A percentile compares a stretch with the other conserved stretches of the same genome.
These are phyloP conservation scores for Penicillium sp. DNA, from an alignment of 2,329 filamentous ascomycete species.

Conservation along the genomic window DNA sequence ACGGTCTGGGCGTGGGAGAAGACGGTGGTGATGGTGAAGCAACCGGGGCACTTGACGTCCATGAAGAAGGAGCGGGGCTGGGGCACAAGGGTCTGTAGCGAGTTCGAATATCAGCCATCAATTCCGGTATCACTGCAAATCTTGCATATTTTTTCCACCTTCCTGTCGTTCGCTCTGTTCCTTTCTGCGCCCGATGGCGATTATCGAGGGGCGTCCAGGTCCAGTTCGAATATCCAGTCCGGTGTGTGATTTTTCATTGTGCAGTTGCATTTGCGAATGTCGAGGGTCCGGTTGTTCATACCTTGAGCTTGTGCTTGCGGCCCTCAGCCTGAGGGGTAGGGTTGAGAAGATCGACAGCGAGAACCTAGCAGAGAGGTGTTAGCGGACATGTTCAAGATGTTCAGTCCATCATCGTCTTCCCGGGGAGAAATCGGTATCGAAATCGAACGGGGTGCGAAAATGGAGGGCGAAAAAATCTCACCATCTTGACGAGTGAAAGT, in stretches of 20 bases:
- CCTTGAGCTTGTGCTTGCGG: constrained; percentile 99
- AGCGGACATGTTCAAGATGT: constrained; percentile 17
- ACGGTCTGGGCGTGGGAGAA: constrained; percentile 99
- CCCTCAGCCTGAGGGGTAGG: constrained; percentile 95
- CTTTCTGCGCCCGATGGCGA: constrained; percentile 4
- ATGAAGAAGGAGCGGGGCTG: constrained; percentile 99
- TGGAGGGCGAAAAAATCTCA: constrained; percentile 30
- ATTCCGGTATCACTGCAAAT: background rate
- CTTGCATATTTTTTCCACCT: background rate
- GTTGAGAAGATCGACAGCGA: constrained; percentile 99
- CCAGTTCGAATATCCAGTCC: constrained; percentile 7
- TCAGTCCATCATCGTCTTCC: background rate
- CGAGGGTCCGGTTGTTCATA: constrained; percentile 50
- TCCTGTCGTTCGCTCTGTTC: background rate
- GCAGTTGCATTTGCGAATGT: background rate
- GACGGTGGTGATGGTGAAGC: constrained; percentile 99
- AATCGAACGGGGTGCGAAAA: constrained; percentile 8
- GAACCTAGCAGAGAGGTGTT: constrained; percentile 68
- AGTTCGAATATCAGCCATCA: constrained; percentile 11
- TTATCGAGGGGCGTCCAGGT: constrained; percentile 3
- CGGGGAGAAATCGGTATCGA: background rate
- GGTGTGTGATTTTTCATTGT: constrained; percentile 6
- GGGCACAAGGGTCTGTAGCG: constrained; percentile 82
- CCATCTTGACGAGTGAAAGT: constrained; percentile 47
- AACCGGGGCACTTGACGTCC: constrained; percentile 99